phyloP scores from a whole-genome alignment of 2,329 filamentous ascomycete species.

The Lasiodiplodia hormozganensis region DNA sequence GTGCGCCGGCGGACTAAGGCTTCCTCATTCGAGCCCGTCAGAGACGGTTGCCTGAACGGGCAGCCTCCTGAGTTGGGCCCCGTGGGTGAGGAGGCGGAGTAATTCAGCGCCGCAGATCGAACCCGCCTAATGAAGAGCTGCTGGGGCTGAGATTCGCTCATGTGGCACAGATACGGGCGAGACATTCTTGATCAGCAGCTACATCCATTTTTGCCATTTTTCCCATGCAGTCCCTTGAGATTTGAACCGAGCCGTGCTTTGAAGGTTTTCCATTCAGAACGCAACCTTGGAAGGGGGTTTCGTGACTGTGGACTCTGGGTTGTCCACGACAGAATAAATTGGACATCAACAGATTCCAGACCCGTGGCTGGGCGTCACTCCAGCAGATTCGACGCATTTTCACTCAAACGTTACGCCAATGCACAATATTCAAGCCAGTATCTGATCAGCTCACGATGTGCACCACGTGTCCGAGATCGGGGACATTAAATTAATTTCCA shows the following conservation, averaged over 20 bases:
- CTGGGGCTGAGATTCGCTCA: constrained; percentile 63
- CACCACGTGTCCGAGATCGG: not conserved
- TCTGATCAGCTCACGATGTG: not conserved
- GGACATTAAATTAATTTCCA: not conserved
- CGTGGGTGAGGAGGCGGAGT: constrained; percentile 55
- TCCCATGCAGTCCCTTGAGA: not conserved
- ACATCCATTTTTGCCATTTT: not conserved
- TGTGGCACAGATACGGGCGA: constrained; percentile 73
- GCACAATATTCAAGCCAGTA: not conserved
- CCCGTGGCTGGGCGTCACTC: no score
- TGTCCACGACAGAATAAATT: no score
- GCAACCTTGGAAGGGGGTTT: not conserved
- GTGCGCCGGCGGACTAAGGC: constrained; percentile 51
- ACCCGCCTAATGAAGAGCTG: constrained; percentile 67
- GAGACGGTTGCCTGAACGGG: not conserved
- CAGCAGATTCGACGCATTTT: no score
- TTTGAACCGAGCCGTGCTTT: not conserved
- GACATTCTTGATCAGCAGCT: constrained; percentile 49
- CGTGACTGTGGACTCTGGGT: not conserved
- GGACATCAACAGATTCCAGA: not conserved
- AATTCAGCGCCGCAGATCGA: constrained; percentile 33
- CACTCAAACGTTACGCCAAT: not conserved
- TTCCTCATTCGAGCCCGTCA: constrained; percentile 45
- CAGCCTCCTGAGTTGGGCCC: constrained; percentile 16
- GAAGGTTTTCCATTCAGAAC: not conserved